These are phyloP conservation scores for Otatea glauca DNA, from an alignment of 176 grass and related monocot species.

Conservation along the genomic window DNA sequence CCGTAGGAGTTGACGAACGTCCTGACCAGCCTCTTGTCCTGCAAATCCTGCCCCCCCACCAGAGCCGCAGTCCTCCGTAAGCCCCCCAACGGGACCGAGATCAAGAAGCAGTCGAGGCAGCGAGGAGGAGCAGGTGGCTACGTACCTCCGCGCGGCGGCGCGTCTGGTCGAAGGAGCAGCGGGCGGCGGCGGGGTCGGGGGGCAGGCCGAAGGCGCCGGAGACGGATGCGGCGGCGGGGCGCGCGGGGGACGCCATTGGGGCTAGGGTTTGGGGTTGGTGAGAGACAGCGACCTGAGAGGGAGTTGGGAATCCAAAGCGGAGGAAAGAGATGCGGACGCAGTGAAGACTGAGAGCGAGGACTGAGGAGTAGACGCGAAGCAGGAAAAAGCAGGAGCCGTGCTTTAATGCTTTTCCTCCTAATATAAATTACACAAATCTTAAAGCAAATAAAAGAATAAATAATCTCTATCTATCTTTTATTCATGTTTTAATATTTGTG, in stretches of 20 bases:
- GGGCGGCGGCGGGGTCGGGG: slow-evolving; percentile 47
- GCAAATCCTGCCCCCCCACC: slow-evolving; percentile 47
- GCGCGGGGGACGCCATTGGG: slow-evolving; percentile 53
- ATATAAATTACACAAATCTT: too few species aligned
- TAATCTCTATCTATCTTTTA: too few species aligned
- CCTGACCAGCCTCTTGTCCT: slow-evolving; percentile 62
- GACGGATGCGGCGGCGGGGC: slow-evolving; percentile 52
- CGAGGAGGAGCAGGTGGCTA: too few species aligned
- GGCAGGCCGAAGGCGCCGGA: slow-evolving; percentile 54
- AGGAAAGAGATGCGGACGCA: slow-evolving; percentile 20
- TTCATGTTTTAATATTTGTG: too few species aligned
- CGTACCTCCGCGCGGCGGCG: slow-evolving; percentile 52
- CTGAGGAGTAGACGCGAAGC: slow-evolving; percentile 34
- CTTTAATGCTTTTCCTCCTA: too few species aligned
- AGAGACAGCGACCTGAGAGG: neutral
- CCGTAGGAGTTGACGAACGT: slow-evolving; percentile 76
- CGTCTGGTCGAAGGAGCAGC: slow-evolving; percentile 58
- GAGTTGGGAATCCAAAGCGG: slow-evolving; percentile 28
- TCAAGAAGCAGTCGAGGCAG: neutral
- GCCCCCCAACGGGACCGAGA: neutral
- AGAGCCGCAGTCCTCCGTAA: neutral
- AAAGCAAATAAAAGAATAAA: too few species aligned
- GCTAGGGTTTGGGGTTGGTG: slow-evolving; percentile 52
- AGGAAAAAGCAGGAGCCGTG: neutral
- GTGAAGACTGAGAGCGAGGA: neutral